phyloP scores from a whole-genome alignment of 2,329 filamentous ascomycete species.

The Pyrenochaeta sp. region DNA sequence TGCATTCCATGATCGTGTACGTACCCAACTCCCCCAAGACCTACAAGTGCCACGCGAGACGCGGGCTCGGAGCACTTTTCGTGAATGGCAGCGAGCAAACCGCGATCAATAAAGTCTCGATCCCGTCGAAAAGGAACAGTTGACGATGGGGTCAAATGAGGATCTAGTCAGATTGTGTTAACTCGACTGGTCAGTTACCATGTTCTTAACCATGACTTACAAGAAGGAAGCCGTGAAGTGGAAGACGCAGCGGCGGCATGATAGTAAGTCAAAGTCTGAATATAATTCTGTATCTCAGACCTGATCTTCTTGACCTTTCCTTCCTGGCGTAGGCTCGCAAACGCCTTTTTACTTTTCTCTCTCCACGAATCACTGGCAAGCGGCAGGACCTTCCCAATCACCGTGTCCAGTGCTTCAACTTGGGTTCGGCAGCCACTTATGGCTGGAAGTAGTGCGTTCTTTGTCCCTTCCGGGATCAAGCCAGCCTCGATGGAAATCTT shows the following conservation, averaged over 20 bases:
- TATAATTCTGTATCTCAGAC: neutral
- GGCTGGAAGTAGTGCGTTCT: constrained; percentile 12
- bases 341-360: constrained; percentile 14
- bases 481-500: constrained; percentile 5
- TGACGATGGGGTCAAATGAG: constrained; percentile 5
- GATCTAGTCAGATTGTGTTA: constrained; percentile 1
- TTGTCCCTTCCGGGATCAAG: constrained; percentile 8
- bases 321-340: constrained; percentile 16
- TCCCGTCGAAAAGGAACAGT: constrained; percentile 24
- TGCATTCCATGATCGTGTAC: neutral
- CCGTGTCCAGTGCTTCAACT: constrained; percentile 15
- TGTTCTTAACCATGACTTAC: neutral
- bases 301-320: constrained; percentile 12
- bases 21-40: constrained; percentile 28
- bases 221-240: too few relatives aligned
- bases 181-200: constrained; percentile 1
- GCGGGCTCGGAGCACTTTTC: neutral
- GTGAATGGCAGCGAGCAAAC: constrained; percentile 6
- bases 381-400: constrained; percentile 17
- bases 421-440: constrained; percentile 15
- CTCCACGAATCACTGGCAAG: constrained; percentile 7
- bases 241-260: constrained; percentile 2
- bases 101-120: constrained; percentile 30
- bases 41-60: constrained; percentile 16
- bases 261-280: constrained; percentile 7